A percentile compares a stretch with the other conserved stretches of the same genome.
Evolutionary conservation across 495 filamentous ascomycete genomes (phyloP).

Genomic region (Podospora australis): DNA sequence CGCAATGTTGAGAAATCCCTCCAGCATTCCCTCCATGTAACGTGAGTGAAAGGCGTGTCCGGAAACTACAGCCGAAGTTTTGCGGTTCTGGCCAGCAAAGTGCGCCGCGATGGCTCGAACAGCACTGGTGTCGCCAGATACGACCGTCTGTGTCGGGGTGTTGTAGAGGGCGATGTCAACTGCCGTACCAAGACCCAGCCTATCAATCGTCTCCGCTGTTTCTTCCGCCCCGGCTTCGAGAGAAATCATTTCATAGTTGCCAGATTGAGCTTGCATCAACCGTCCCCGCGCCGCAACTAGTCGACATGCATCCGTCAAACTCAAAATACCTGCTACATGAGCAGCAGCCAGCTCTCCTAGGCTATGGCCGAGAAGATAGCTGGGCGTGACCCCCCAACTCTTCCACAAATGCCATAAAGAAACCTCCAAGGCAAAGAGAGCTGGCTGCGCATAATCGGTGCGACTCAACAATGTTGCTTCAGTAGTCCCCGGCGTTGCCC

Average conservation of each 20-base stretch:
- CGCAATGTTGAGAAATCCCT: conserved; percentile 17
- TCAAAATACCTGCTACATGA: conserved; percentile 23
- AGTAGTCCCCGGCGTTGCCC: conserved; percentile 17
- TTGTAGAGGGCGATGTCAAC: conserved; percentile 21
- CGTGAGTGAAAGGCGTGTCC: conserved; percentile 26
- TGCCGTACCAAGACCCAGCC: conserved; percentile 8
- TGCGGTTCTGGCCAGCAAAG: conserved; percentile 16
- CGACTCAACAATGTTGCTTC: conserved; percentile 12
- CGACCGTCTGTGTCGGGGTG: conserved; percentile 23
- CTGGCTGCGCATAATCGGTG: conserved; percentile 21
- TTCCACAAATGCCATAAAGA: conserved; percentile 21
- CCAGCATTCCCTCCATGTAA: conserved; percentile 23
- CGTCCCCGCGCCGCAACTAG: conserved; percentile 24
- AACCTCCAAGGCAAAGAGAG: conserved; percentile 19
- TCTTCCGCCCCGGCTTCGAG: conserved; percentile 16
- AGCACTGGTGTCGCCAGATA: conserved; percentile 20
- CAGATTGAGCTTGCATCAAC: conserved; percentile 22
- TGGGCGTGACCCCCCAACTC: conserved; percentile 15
- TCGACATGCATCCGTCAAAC: conserved; percentile 21
- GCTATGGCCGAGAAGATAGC: conserved; percentile 22
- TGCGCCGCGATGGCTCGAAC: conserved; percentile 10
- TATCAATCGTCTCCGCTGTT: conserved; percentile 7
- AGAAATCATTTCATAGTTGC: conserved; percentile 18
- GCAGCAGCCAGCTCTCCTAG: conserved; percentile 24
- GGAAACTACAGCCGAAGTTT: conserved; percentile 14